Evolutionary conservation across 345 rosid species (phyloP), one percentile per base, ranked within the genome.

Genomic region (Trapa incisa): DNA sequence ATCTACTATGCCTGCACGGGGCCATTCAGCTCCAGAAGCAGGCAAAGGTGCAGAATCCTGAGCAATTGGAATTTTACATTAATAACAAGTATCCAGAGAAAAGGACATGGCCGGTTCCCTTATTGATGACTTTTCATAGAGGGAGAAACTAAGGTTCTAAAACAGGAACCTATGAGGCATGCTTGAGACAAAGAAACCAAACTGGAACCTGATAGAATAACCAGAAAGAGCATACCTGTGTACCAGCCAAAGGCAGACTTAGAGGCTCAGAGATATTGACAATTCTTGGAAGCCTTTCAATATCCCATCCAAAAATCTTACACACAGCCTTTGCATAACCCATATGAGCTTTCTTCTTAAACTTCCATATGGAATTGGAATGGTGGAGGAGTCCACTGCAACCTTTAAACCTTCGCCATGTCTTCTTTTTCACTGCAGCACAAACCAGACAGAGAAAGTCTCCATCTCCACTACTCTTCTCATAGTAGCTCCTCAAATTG

Each of bases 381-480:
- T 92, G 96, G 72, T 86, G 92, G 68, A 86, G 73, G 38, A 89
- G 82, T 29, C 86, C 88, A 14, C 73, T 35, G 78, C 92, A 86
- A 68, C 83, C 86, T 72, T 81, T 89, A 68, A 80, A 89, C 71
- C 73, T 86, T 79, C 73, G 58, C 33, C 72, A 74, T 10, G 73
- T 77, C 72, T 84, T 82, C 62, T 76, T 72, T 52, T 79, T 85
- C 65, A 80, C 75, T 6, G 82, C 89, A 37, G 86, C 79, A 61
- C 96, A 92, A 66, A 89, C 89, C 67, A 87, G 65, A 65, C 96
- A 92, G 77, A 75, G 85, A 45, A 92, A 85, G 0, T 80, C 89
- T 1, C 95, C 93, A 37, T 66, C 62, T 54, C 76, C 87, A 1
- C 70, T 52, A 32, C 81, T 79, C 43, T 72, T 80, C 79, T 77